Conservation (phyloP, 31 red algal species). For the Endocladia muricata region DNA sequence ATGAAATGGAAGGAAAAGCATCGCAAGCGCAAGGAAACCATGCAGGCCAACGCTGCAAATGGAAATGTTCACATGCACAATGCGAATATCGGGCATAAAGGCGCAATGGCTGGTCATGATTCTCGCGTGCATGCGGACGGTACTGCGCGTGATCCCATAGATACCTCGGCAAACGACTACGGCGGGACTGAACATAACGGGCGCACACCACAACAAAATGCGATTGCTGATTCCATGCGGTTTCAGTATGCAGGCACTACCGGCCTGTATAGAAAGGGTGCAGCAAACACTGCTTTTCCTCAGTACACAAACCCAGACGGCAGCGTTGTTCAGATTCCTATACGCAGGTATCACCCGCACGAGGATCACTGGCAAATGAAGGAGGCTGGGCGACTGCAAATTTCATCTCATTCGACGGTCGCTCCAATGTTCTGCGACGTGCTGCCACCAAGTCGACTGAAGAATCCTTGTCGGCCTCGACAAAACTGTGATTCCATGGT, state of each 20-base stretch:
- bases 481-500: constrained; percentile 13
- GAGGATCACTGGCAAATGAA: constrained; percentile 25
- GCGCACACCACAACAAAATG: constrained; percentile 44
- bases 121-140: background rate
- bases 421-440: constrained; percentile 20
- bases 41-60: constrained; percentile 10
- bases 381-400: background rate
- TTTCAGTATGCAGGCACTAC: constrained; percentile 64
- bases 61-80: background rate
- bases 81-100: background rate
- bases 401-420: constrained; percentile 8
- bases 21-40: constrained; percentile 32
- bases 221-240: constrained; percentile 43
- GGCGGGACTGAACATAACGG: constrained; percentile 30
- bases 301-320: constrained; percentile 61
- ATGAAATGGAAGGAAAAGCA: constrained; percentile 64
- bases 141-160: constrained; percentile 1
- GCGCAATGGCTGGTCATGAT: background rate
- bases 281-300: constrained; percentile 29
- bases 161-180: constrained; percentile 18
- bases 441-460: background rate
- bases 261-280: constrained; percentile 41
- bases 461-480: constrained; percentile 26
- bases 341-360: constrained; percentile 27
- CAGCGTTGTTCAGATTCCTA: constrained; percentile 37